Conservation (phyloP, 441 rosid genomes). For the Hypseocharis bilobata region DNA sequence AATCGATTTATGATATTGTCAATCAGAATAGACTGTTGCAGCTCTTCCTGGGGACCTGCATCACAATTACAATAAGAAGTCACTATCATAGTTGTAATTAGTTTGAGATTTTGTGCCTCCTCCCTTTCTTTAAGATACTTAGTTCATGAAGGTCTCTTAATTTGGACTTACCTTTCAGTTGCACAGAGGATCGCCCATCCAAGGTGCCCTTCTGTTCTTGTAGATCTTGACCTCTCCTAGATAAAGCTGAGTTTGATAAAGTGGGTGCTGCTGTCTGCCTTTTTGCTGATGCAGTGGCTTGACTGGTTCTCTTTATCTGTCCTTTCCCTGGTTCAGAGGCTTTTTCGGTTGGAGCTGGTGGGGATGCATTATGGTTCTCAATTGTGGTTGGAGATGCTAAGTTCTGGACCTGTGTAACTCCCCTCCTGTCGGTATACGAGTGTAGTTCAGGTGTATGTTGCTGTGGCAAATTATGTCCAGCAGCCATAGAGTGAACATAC, state of each 20-base stretch:
- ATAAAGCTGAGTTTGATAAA: constrained; percentile 23
- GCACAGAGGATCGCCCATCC: constrained; percentile 25
- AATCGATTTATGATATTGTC: constrained; percentile 43
- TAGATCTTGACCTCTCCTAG: constrained; percentile 23
- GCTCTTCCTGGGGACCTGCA: constrained; percentile 34
- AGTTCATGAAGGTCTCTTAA: constrained; percentile 19
- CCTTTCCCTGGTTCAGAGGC: constrained; percentile 25
- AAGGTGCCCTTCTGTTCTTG: constrained; percentile 26
- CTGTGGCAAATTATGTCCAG: constrained; percentile 19
- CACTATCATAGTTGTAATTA: constrained; percentile 14
- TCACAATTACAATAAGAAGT: constrained; percentile 23
- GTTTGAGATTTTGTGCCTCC: constrained; percentile 11
- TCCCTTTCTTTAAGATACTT: constrained; percentile 13
- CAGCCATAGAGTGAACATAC: constrained; percentile 20
- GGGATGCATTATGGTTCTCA: constrained; percentile 26
- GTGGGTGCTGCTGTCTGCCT: constrained; percentile 26
- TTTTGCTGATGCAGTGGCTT: constrained; percentile 21
- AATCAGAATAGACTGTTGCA: constrained; percentile 24
- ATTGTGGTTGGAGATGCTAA: constrained; percentile 18
- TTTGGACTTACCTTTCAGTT: constrained; percentile 40
- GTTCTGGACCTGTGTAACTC: constrained; percentile 22
- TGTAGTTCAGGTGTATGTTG: constrained; percentile 22
- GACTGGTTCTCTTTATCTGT: constrained; percentile 19
- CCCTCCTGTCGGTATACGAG: constrained; percentile 18
- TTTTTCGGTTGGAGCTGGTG: constrained; percentile 32